Evolutionary conservation across 331 rosid species (phyloP), one percentile per base, ranked within the genome.

Genomic region (Rosa hybrid): DNA sequence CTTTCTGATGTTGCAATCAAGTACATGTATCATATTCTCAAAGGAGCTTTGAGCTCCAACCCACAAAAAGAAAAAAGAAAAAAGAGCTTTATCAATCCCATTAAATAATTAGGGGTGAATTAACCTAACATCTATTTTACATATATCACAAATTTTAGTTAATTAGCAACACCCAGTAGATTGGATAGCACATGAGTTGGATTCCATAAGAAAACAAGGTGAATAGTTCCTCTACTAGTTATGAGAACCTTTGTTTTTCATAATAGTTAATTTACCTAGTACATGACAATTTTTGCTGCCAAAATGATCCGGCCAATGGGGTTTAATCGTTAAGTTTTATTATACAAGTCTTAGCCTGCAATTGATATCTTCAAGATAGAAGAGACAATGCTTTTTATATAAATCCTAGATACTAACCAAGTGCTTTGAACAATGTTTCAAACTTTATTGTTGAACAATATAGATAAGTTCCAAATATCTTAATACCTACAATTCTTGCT

Each of bases 291-390:
- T 6, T 23, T 12, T 59, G 71, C 67, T 44, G 71, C 59, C 59
- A 75, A 60, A 76, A 76, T 23, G 42, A 25, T 16, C 59, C 49
- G 54, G 17, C 72, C 30, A 76, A 27, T 76, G 48, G 34, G 63
- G 45, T 30, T 20, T 8, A 10, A 77, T 77, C 64, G 42, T 13
- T 30, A 45, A 57, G 44, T 7, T 76, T 62, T 62, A 63, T 30
- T 18, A 50, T 77, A 48, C 17, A 27, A 51, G 34, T 63, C 44
- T 25, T 74, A 18, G 65, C 50, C 79, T 80, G 74, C 75, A 80
- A 78, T 51, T 76, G 76, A 77, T 76, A 45, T 73, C 34, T 69
- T 69, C 70, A 21, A 84, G 79, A 51, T 49, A 65, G 72, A 78
- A 70, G 74, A 74, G 77, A 72, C 67, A 12, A 23, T 77, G 78